Conservation (phyloP, 352 stramenopile species). For the Globisporangium nagaii region DNA sequence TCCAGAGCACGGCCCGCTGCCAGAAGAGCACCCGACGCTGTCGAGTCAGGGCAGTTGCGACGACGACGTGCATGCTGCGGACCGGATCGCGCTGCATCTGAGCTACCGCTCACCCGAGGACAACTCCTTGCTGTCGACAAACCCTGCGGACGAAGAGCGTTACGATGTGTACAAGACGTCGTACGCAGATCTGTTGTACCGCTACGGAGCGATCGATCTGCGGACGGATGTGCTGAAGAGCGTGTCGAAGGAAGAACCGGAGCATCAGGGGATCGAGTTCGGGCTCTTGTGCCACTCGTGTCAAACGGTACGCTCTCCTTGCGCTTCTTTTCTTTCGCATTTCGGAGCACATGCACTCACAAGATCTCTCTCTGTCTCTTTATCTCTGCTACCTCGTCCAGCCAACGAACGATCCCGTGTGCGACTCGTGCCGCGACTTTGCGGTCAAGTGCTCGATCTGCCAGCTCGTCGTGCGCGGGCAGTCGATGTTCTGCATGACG, state of each 20-base stretch:
- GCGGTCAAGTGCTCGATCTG: conserved; percentile 77
- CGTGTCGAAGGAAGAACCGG: conserved; percentile 20
- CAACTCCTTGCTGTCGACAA: conserved; percentile 42
- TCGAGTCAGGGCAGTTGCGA: conserved; percentile 7
- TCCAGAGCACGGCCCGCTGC: not conserved
- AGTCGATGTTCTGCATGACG: conserved; percentile 85
- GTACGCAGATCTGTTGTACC: conserved; percentile 79
- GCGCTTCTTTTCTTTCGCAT: not conserved
- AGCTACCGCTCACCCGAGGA: conserved; percentile 30
- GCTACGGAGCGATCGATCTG: conserved; percentile 68
- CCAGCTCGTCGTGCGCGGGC: conserved; percentile 73
- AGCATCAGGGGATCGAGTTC: conserved; percentile 50
- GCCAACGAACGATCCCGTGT: conserved; percentile 53
- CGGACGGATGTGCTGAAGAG: conserved; percentile 74
- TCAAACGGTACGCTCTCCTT: conserved; percentile 33
- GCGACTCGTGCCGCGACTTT: conserved; percentile 63
- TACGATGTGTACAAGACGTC: conserved; percentile 82
- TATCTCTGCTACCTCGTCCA: conserved; percentile 20
- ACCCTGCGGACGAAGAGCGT: conserved; percentile 43
- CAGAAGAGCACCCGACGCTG: not conserved
- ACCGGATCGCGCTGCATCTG: conserved; percentile 49
- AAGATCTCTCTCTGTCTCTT: not conserved
- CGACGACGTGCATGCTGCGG: conserved; percentile 28
- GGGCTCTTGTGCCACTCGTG: conserved; percentile 65
- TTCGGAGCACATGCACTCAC: not conserved